Evolutionary conservation across 2,329 filamentous ascomycete genomes (phyloP), one percentile per base, ranked within the genome.

Genomic region (Emergomyces pasteurianus): DNA sequence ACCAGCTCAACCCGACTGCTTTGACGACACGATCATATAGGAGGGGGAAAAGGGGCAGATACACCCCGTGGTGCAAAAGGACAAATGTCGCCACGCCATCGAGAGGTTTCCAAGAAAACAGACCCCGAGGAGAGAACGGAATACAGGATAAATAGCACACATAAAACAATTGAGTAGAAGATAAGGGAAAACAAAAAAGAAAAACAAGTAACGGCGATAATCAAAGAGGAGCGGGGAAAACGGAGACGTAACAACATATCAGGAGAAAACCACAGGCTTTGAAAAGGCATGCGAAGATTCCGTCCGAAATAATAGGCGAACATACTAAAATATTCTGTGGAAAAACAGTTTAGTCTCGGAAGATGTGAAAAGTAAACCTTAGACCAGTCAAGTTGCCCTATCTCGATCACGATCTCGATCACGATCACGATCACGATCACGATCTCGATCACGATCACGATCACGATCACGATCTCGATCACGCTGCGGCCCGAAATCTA

Each of bases 401-500:
- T 34, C 49, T 26, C 46, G 46, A 43, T 43, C 40, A 10, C 46
- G 21, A n/a, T 43, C 40, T 23, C 46, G 40, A 43, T 43, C 49
- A n/a, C n/a, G n/a, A 34, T 34, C 49, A 23, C 46, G 46, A 43
- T 43, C 40, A 10, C 46, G 21, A n/a, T 43, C 40, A 21, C 47
- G 18, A 46, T 46, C 49, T 60, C 65, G 59, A 56, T 67, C 72
- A 66, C 74, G 74, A 50, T 50, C 47, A 31, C 52, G 31, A 40
- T 55, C 52, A 9, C 52, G 10, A 54, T 54, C 52, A 34, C 52
- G 23, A 40, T 55, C 52, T 60, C 65, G 59, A 53, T 67, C 73
- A 66, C 74, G 74, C 69, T 76, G 74, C 63, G 75, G 74, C 57
- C 83, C 83, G 75, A 85, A 86, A 73, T 86, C 83, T 58, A 81